These are phyloP conservation scores for Penicillium parvum DNA, from an alignment of 495 filamentous ascomycete species.

Conservation along the genomic window DNA sequence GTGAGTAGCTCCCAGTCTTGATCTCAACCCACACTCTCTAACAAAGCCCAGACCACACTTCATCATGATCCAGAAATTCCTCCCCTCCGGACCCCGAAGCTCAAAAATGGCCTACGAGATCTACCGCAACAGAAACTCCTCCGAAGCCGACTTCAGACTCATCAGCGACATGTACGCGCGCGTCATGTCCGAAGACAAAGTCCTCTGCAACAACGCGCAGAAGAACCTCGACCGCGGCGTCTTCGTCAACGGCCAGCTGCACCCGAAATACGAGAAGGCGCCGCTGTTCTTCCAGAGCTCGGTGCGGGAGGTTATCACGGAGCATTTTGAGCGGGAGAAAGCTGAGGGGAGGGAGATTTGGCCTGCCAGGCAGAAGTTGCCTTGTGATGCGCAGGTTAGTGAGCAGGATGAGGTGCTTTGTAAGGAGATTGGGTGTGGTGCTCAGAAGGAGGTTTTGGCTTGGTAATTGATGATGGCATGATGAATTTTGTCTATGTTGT, in stretches of 20 bases:
- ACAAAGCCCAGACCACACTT: constrained; percentile 37
- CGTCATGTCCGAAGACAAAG: constrained; percentile 44
- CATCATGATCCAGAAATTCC: constrained; percentile 46
- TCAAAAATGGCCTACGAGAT: constrained; percentile 46
- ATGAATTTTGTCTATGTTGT: too few species aligned
- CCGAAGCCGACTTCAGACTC: constrained; percentile 37
- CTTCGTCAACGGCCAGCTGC: constrained; percentile 48
- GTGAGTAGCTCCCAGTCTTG: constrained; percentile 26
- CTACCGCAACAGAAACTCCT: constrained; percentile 40
- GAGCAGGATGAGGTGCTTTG: constrained; percentile 29
- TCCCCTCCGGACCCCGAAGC: constrained; percentile 34
- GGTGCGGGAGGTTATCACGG: constrained; percentile 37
- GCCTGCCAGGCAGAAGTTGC: constrained; percentile 36
- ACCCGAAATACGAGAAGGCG: constrained; percentile 47
- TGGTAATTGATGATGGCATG: too few species aligned
- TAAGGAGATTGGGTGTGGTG: constrained; percentile 21
- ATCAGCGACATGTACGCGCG: constrained; percentile 42
- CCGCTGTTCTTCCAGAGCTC: constrained; percentile 45
- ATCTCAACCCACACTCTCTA: neutral
- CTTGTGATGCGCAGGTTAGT: constrained; percentile 16
- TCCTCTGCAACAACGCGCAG: constrained; percentile 42
- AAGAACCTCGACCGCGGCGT: constrained; percentile 45
- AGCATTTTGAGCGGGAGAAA: constrained; percentile 40
- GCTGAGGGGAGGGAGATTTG: constrained; percentile 34
- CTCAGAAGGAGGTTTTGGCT: constrained; percentile 23